Evolutionary conservation across 75 land plant genomes (phyloP), one percentile per base, ranked within the genome.

Genomic region (Cupressus sempervirens): DNA sequence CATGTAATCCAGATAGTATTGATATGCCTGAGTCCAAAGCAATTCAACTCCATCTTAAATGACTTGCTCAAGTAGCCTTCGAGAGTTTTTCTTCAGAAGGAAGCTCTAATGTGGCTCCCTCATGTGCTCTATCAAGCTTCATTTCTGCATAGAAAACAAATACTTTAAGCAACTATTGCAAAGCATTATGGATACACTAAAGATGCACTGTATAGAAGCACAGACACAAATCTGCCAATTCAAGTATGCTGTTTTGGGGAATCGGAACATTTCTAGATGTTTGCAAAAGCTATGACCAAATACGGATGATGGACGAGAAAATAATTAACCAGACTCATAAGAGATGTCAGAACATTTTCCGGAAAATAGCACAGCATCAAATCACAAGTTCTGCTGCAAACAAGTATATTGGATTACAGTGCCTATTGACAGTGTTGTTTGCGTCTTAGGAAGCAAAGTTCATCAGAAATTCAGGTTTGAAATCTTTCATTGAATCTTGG

Each of bases 31-130:
- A 9, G 35, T 76, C 41, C 38, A 76, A 76, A 38, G 67, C n/a
- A 76, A n/a, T 76, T 76, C 45, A 38, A 20, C 38, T 38, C 16
- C 8, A 20, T 40, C 79, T 40, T 76, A n/a, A 3, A 76, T 76
- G 18, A 76, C 18, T 6, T 38, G 38, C 45, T 89, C 75, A 88
- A 54, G 32, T 76, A 34, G 91, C 84, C 54, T 88, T 90, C 35
- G 83, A 80, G 16, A 93, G 84, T 48, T 85, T 43, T 75, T 93
- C 94, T 83, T 91, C 94, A 15, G 90, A 85, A 36, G 95, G 93
- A 40, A 93, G 50, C 83, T 94, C 96, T n/a, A 93, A 86, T 26
- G 93, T 91, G 7, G 90, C 94, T 86, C 96, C 96, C 13, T 88
- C 87, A 82, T 94, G 93, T 29, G 86, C 94, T 87, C 86, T 83